Evolutionary conservation across 2,329 filamentous ascomycete species (phyloP).

Genomic region (Chalaropsis thielavioides): DNA sequence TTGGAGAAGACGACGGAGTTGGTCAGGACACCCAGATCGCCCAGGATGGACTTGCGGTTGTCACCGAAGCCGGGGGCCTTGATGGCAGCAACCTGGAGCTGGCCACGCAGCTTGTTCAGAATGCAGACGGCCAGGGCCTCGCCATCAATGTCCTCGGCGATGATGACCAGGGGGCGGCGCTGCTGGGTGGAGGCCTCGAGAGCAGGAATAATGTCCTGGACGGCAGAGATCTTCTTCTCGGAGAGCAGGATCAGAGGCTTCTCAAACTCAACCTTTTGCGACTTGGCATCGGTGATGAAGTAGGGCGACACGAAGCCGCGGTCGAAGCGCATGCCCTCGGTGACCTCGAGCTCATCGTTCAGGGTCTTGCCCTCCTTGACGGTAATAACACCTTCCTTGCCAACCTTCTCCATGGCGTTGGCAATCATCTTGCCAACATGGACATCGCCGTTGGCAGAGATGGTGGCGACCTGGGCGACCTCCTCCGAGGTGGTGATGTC

Average conservation of each 20-base stretch:
- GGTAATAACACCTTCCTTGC: constrained; percentile 99
- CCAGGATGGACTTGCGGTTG: constrained; percentile 99
- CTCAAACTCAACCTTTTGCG: constrained; percentile 99
- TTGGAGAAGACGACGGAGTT: constrained; percentile 97
- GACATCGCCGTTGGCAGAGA: constrained; percentile 90
- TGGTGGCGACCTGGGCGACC: constrained; percentile 95
- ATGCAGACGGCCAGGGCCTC: constrained; percentile 98
- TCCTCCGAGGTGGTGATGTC: constrained; percentile 96
- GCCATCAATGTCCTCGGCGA: constrained; percentile 97
- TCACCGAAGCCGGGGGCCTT: constrained; percentile 99
- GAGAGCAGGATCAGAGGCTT: constrained; percentile 97
- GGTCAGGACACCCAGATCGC: constrained; percentile 88
- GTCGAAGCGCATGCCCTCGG: constrained; percentile 99
- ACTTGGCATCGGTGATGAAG: constrained; percentile 99
- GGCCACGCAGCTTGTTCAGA: constrained; percentile 98
- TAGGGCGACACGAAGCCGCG: constrained; percentile 96
- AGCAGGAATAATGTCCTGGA: constrained; percentile 96
- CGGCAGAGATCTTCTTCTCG: constrained; percentile 99
- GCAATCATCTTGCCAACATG: constrained; percentile 94
- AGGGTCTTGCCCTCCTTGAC: constrained; percentile 99
- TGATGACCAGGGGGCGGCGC: constrained; percentile 91
- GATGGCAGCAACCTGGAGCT: constrained; percentile 95
- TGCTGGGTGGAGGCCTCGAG: constrained; percentile 93
- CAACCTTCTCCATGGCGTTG: constrained; percentile 98
- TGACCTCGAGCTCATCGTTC: constrained; percentile 93